Conservation (phyloP, 2,329 filamentous ascomycete genomes). For the Neonectria ditissima region DNA sequence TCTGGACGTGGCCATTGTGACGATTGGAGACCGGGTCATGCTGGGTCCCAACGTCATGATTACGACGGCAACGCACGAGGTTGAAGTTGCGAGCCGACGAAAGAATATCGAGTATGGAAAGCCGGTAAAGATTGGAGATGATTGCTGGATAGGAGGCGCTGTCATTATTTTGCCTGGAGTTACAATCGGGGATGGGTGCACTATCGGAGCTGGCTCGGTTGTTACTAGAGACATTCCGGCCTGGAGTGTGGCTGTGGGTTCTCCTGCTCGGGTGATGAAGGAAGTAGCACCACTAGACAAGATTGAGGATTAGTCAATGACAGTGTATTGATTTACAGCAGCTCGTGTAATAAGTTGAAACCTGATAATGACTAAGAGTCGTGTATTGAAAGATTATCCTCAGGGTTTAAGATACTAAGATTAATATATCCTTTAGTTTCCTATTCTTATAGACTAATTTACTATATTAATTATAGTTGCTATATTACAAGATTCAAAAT, state of each 20-base stretch:
- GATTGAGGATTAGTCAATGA: not conserved
- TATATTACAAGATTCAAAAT: no score
- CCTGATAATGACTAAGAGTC: no score
- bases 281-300: conserved; percentile 17
- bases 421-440: no score
- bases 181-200: conserved; percentile 79
- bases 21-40: conserved; percentile 63
- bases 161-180: conserved; percentile 82
- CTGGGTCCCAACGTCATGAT: conserved; percentile 65
- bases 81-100: conserved; percentile 59
- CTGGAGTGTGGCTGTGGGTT: conserved; percentile 52
- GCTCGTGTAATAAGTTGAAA: no score
- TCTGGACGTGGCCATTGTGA: conserved; percentile 64
- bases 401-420: no score
- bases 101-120: conserved; percentile 62
- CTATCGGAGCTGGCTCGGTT: conserved; percentile 83
- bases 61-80: conserved; percentile 64
- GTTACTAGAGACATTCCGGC: conserved; percentile 70
- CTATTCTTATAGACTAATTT: no score
- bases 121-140: conserved; percentile 60
- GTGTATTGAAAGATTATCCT: no score
- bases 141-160: conserved; percentile 79
- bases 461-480: no score
- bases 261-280: conserved; percentile 50
- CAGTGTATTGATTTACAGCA: no score